A percentile compares a stretch with the other conserved stretches of the same genome.
phyloP scores from a whole-genome alignment of 352 stramenopile species.

The Aphanomyces cochlioides region DNA sequence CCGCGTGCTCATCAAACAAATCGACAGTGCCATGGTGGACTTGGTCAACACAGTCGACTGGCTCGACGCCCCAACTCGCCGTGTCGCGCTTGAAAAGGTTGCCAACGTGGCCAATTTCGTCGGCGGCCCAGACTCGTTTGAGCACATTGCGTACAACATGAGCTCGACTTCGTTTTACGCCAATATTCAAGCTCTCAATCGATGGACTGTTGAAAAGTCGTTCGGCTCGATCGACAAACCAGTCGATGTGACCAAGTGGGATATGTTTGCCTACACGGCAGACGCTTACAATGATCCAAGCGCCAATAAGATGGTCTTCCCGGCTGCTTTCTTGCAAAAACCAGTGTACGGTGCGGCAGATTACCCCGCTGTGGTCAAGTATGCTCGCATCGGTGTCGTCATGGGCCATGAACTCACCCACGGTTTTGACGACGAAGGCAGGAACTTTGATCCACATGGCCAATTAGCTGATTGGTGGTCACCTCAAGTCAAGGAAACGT shows the following conservation, averaged over 20 bases:
- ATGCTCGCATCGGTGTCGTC: constrained; percentile 87
- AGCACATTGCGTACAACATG: constrained; percentile 47
- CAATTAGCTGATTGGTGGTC: constrained; percentile 91
- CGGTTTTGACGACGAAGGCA: constrained; percentile 90
- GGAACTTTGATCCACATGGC: constrained; percentile 80
- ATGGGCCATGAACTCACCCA: constrained; percentile 93
- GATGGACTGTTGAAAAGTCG: neutral
- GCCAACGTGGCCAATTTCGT: constrained; percentile 65
- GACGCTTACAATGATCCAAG: constrained; percentile 79
- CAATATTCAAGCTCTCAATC: constrained; percentile 35
- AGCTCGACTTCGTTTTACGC: constrained; percentile 49
- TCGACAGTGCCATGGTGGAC: constrained; percentile 77
- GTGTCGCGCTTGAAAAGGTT: constrained; percentile 86
- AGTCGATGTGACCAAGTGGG: constrained; percentile 56
- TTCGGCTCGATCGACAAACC: constrained; percentile 36
- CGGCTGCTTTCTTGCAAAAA: constrained; percentile 88
- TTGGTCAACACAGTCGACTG: constrained; percentile 79
- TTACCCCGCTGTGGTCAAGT: constrained; percentile 85
- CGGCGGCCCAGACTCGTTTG: constrained; percentile 45
- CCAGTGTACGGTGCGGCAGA: constrained; percentile 42
- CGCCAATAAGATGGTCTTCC: constrained; percentile 90
- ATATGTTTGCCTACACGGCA: constrained; percentile 90
- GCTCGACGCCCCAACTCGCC: constrained; percentile 80
- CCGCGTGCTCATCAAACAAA: constrained; percentile 78
- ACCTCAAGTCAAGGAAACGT: constrained; percentile 44